Evolutionary conservation across 352 stramenopile species (phyloP).

Genomic region (Globisporangium okanoganense): DNA sequence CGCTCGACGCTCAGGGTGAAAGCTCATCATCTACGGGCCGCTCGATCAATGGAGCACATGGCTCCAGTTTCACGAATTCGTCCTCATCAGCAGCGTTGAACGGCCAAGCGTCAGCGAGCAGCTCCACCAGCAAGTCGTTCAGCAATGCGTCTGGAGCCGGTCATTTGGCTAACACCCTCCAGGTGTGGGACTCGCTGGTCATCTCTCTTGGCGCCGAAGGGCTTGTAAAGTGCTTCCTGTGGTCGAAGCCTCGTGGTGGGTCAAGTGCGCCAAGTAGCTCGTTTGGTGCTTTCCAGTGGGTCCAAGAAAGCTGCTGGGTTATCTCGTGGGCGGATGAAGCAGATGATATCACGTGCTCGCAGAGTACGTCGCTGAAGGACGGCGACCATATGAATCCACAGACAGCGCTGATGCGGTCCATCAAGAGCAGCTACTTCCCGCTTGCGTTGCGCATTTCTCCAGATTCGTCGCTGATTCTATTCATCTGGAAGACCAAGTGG

Average conservation of each 20-base stretch:
- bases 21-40: background rate
- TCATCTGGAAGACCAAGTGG: constrained; percentile 78
- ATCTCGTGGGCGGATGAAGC: constrained; percentile 82
- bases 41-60: background rate
- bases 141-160: background rate
- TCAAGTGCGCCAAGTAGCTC: constrained; percentile 7
- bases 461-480: constrained; percentile 60
- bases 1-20: background rate
- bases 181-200: constrained; percentile 66
- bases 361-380: constrained; percentile 75
- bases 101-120: background rate
- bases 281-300: constrained; percentile 46
- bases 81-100: constrained; percentile 1
- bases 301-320: constrained; percentile 79
- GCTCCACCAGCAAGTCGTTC: constrained; percentile 8
- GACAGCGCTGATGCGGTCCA: constrained; percentile 74
- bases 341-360: constrained; percentile 80
- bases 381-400: constrained; percentile 84
- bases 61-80: constrained; percentile 6
- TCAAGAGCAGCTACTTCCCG: constrained; percentile 78
- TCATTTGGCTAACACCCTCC: background rate
- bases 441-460: constrained; percentile 49
- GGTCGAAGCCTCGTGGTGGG: constrained; percentile 57
- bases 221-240: constrained; percentile 78
- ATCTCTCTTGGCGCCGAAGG: constrained; percentile 74